phyloP scores from a whole-genome alignment of 179 eudicot species.

The Drosera spatulata region DNA sequence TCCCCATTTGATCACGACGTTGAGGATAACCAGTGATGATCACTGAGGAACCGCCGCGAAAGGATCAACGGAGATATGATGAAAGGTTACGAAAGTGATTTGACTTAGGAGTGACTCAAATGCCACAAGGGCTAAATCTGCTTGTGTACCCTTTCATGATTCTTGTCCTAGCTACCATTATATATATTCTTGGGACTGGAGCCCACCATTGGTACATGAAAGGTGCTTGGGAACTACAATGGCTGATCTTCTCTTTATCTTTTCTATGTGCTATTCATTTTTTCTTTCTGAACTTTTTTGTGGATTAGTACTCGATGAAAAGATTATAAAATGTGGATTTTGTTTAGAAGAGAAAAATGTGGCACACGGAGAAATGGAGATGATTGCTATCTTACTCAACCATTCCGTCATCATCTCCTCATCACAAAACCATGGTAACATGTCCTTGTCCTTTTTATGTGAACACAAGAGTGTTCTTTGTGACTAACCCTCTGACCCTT shows the following conservation, averaged over 20 bases:
- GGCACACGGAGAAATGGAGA: not conserved
- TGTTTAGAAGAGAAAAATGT: not conserved
- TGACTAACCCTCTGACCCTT: too few species aligned
- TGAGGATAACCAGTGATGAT: too few species aligned
- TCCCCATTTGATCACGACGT: constrained; percentile 36
- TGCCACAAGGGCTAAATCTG: not conserved
- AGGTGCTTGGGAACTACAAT: constrained; percentile 49
- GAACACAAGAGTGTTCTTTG: too few species aligned
- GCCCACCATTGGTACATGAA: constrained; percentile 46
- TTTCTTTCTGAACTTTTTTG: not conserved
- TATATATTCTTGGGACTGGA: constrained; percentile 21
- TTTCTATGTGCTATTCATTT: not conserved
- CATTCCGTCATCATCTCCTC: constrained; percentile 54
- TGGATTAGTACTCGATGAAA: not conserved
- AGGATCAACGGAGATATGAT: too few species aligned
- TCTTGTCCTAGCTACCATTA: not conserved
- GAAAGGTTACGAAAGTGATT: too few species aligned
- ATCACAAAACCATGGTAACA: constrained; percentile 15
- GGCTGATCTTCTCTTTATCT: not conserved
- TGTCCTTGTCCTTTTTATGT: too few species aligned
- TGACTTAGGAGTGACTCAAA: not conserved
- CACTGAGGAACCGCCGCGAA: too few species aligned
- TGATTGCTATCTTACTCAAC: constrained; percentile 48
- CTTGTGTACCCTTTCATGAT: not conserved
- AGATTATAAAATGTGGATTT: not conserved